Percentiles rank a stretch among this genome's conserved stretches.
These are phyloP conservation scores for Lyophyllum shimeji DNA, from an alignment of 768 basidiomycete genomes.

Conservation along the genomic window DNA sequence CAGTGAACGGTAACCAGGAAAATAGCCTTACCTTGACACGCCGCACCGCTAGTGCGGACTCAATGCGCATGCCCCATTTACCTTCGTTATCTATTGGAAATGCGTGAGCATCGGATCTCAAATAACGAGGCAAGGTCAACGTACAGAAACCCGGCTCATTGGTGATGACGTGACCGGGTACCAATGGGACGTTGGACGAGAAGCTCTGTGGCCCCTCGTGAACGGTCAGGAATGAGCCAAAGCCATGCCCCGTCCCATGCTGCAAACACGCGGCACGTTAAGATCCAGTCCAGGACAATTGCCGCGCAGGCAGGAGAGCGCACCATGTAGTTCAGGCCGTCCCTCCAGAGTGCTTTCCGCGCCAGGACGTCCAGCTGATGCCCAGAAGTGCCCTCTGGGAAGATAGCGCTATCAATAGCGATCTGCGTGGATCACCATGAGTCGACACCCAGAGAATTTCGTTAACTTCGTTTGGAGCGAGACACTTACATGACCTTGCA, in stretches of 20 bases:
- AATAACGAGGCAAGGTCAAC: slow-evolving; percentile 13
- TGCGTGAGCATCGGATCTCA: slow-evolving; percentile 13
- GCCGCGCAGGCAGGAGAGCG: slow-evolving; percentile 22
- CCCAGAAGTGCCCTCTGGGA: slow-evolving; percentile 89
- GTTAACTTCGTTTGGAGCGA: slow-evolving; percentile 15
- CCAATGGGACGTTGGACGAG: slow-evolving; percentile 63
- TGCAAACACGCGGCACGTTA: slow-evolving; percentile 27
- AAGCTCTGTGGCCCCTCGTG: slow-evolving; percentile 87
- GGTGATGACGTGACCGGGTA: slow-evolving; percentile 87
- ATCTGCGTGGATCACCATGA: slow-evolving; percentile 51
- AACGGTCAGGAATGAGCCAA: slow-evolving; percentile 84
- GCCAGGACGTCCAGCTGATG: slow-evolving; percentile 84
- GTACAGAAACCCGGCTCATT: slow-evolving; percentile 70
- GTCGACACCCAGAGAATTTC: slow-evolving; percentile 12
- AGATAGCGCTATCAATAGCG: slow-evolving; percentile 85
- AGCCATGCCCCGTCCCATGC: slow-evolving; percentile 92
- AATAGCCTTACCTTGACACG: slow-evolving; percentile 47
- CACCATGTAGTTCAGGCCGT: slow-evolving; percentile 79
- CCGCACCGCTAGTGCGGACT: slow-evolving; percentile 79
- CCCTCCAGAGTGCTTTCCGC: slow-evolving; percentile 85
- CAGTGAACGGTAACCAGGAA: neutral
- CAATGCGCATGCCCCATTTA: slow-evolving; percentile 89
- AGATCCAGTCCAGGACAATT: slow-evolving; percentile 1
- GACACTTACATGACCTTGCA: slow-evolving; percentile 89
- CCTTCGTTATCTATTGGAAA: slow-evolving; percentile 60